Percentiles rank a stretch among this genome's conserved stretches.
phyloP scores from a whole-genome alignment of 805 yeast species.

The Kregervanrija fluxuum region DNA sequence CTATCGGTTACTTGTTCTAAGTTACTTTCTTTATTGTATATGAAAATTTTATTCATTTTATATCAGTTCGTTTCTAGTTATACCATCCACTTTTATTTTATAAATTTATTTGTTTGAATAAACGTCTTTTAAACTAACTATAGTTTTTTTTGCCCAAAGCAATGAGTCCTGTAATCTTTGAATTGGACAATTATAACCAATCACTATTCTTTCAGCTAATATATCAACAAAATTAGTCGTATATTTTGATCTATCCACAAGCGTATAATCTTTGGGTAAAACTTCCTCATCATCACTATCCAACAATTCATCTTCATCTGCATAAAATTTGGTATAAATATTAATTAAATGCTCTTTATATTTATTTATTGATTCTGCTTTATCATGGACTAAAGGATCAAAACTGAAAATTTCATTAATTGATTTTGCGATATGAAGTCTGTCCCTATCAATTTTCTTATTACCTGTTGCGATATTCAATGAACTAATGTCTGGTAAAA shows the following conservation, averaged over 20 bases:
- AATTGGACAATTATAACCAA: too few species aligned
- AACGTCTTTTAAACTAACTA: too few species aligned
- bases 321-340: slow-evolving; percentile 12
- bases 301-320: slow-evolving; percentile 11
- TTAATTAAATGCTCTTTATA: slow-evolving; percentile 9
- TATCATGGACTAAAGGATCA: background rate
- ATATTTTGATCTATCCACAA: background rate
- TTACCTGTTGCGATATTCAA: slow-evolving; percentile 1
- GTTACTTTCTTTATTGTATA: too few species aligned
- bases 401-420: slow-evolving; percentile 1
- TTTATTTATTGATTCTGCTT: background rate
- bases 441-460: slow-evolving; percentile 1
- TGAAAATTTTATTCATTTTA: too few species aligned
- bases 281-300: background rate
- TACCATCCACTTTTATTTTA: too few species aligned
- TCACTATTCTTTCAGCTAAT: slow-evolving; percentile 1
- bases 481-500: slow-evolving; percentile 1
- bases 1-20: too few species aligned
- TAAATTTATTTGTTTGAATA: too few species aligned
- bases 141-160: too few species aligned
- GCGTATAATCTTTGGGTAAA: background rate
- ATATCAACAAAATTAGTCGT: slow-evolving; percentile 1
- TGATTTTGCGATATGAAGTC: slow-evolving; percentile 3
- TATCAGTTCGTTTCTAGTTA: too few species aligned
- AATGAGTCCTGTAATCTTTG: too few species aligned